Conservation (phyloP, 176 grass and related monocot species). For the Puya raimondii region DNA sequence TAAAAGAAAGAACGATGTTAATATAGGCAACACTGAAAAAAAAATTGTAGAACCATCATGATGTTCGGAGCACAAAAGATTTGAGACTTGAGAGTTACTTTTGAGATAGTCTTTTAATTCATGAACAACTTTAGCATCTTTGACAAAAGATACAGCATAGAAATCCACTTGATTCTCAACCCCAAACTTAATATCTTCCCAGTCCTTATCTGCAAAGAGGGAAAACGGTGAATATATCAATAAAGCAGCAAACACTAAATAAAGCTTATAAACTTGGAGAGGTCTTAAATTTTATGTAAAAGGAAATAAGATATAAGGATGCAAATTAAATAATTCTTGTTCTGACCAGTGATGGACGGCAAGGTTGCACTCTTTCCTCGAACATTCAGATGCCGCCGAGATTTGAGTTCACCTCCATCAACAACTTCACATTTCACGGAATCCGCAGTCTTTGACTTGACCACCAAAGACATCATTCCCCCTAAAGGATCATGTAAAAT, state of each 20-base stretch:
- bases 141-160: conserved; percentile 99
- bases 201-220: conserved; percentile 79
- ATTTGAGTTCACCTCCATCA: conserved; percentile 97
- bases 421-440: conserved; percentile 95
- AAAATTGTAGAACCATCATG: not conserved
- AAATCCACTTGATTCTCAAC: conserved; percentile 97
- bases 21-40: not conserved
- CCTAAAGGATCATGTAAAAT: conserved; percentile 39
- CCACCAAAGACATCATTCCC: conserved; percentile 95
- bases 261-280: too few relatives aligned
- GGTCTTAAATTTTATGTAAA: too few relatives aligned
- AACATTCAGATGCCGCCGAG: conserved; percentile 87
- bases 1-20: not conserved
- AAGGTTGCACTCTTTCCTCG: conserved; percentile 98
- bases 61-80: not conserved
- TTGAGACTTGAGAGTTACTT: conserved; percentile 39
- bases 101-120: conserved; percentile 93
- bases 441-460: conserved; percentile 83
- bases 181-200: conserved; percentile 99
- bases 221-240: conserved; percentile 9
- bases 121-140: conserved; percentile 96
- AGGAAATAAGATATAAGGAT: too few relatives aligned
- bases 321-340: not conserved
- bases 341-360: conserved; percentile 92
- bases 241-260: not conserved